Conservation (phyloP, 805 yeast genomes). For the Wickerhamiella siamensis region DNA sequence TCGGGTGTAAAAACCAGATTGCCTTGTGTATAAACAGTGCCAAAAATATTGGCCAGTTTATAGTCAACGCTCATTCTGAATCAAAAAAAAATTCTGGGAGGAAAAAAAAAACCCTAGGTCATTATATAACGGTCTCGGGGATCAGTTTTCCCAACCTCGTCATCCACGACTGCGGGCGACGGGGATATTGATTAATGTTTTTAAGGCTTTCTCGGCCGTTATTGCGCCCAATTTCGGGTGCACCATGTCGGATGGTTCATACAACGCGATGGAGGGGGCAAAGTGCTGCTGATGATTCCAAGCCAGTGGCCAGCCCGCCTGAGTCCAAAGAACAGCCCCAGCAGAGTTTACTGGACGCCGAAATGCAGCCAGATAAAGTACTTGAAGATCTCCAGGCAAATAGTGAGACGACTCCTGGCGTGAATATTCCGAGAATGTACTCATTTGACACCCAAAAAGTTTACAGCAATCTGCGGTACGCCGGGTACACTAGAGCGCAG, state of each 20-base stretch:
- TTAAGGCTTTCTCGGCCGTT: too few relatives aligned
- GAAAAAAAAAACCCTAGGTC: conserved; percentile 1
- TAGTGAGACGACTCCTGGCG: background rate
- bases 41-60: conserved; percentile 73
- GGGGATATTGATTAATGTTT: too few relatives aligned
- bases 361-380: background rate
- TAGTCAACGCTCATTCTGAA: conserved; percentile 17
- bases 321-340: background rate
- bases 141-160: too few relatives aligned
- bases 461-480: conserved; percentile 34
- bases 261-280: too few relatives aligned
- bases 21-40: conserved; percentile 92
- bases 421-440: conserved; percentile 9
- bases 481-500: conserved; percentile 51
- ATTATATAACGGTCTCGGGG: background rate
- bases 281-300: background rate
- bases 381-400: background rate
- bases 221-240: too few relatives aligned
- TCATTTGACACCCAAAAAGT: conserved; percentile 50
- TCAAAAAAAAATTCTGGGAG: conserved; percentile 1
- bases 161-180: too few relatives aligned
- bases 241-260: too few relatives aligned
- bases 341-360: background rate
- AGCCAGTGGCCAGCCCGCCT: too few relatives aligned
- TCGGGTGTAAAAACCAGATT: conserved; percentile 73